Base-by-base conservation (phyloP, 768 basidiomycete genomes). In the Boletus rubescentipes region DNA sequence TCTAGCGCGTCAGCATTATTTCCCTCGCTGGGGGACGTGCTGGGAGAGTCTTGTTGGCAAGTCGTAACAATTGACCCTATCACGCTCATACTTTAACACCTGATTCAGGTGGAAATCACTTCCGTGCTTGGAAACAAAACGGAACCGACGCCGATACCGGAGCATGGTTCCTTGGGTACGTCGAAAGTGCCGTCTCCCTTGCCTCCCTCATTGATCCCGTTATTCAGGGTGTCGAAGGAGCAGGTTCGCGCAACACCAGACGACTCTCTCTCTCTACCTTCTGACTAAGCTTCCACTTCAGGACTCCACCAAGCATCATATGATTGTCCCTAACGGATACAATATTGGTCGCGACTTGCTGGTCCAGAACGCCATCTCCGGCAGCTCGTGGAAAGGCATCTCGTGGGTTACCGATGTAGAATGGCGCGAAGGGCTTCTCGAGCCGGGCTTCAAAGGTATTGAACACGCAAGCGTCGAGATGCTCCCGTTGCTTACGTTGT, bases 121-220 rank as follows among this genome's bases (percentile, higher is more conserved):
- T 90, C 63, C 80, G 91, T 45, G 90, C 90, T 9, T 94, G 91
- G 91, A 85, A 83, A 64, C 91, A 94, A 76, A 91, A 92, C 60
- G 91, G 90, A 4, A 84, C 87, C 0, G 63, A 74, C 16, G 89
- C 81, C 0, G 74, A 85, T 61, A 87, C 81, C 44, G 83, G 86
- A 1, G 91, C 91, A 9, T 93, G 91, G 91, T 93, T 93, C 63
- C 74, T 94, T 10, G 91, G 82, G 89, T 87, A 65, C 38, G 82
- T 75, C 36, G 9, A 58, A 39, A 14, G 3, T 39, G 6, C 20
- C 21, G 11, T 49, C 20, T 38, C 35, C 18, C 12, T 41, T 39
- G 30, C 2, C 30, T 23, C 18, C 18, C 31, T 50, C 29, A 53
- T 37, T 57, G 18, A 58, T 44, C 18, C 26, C 32, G 16, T 34